phyloP scores from a whole-genome alignment of 2,329 filamentous ascomycete genomes.

The Mycocentrospora acerina region DNA sequence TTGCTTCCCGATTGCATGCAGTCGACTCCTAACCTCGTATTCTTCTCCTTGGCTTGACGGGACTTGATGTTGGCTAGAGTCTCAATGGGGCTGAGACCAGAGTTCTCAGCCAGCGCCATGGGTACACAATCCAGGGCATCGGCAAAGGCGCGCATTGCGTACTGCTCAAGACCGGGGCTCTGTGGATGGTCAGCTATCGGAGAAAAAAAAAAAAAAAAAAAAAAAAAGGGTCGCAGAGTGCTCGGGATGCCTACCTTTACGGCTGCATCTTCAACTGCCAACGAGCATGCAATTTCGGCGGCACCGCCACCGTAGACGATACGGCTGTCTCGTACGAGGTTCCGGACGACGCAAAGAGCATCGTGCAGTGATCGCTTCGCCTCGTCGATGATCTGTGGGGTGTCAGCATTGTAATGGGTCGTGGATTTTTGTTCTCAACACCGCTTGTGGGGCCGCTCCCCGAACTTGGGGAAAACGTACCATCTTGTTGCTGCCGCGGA shows the following conservation, averaged over 20 bases:
- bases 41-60: constrained; percentile 86
- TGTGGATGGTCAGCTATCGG: constrained; percentile 28
- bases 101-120: constrained; percentile 97
- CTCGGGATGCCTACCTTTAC: constrained; percentile 61
- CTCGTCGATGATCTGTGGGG: constrained; percentile 86
- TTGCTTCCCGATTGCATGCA: constrained; percentile 96
- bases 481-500: constrained; percentile 99
- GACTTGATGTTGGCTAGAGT: constrained; percentile 94
- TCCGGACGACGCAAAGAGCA: constrained; percentile 94
- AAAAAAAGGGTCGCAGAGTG: too few relatives aligned
- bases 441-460: not conserved
- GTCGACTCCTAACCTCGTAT: constrained; percentile 83
- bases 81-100: constrained; percentile 91
- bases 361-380: constrained; percentile 97
- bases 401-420: constrained; percentile 6
- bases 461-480: constrained; percentile 47
- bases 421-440: not conserved
- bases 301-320: constrained; percentile 97
- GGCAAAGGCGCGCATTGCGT: constrained; percentile 96
- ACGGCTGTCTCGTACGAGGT: constrained; percentile 92
- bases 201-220: too few relatives aligned
- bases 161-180: constrained; percentile 96
- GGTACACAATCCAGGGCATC: constrained; percentile 92
- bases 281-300: constrained; percentile 93
- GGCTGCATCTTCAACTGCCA: constrained; percentile 93